Percentiles rank a stretch among this genome's conserved stretches.
phyloP scores from a whole-genome alignment of 2,329 filamentous ascomycete species.

The Cytospora piceicola region DNA sequence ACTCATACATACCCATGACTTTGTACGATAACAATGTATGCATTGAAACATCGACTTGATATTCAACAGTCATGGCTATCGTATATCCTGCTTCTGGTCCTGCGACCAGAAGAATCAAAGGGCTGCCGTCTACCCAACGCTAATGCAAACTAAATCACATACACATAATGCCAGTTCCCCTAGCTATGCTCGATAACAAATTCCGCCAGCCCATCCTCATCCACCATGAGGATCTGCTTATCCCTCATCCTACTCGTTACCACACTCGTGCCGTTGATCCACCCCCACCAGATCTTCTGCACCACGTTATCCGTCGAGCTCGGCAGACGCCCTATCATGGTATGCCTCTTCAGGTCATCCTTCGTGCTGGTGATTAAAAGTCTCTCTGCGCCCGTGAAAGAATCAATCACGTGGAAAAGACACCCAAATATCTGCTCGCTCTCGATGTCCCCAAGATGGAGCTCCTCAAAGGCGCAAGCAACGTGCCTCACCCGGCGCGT shows the following conservation, averaged over 20 bases:
- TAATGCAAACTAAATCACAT: background rate
- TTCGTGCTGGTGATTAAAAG: slow-evolving; percentile 50
- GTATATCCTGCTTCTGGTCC: background rate
- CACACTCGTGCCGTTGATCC: slow-evolving; percentile 47
- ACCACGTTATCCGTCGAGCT: slow-evolving; percentile 45
- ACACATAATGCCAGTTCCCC: background rate
- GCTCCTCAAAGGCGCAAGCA: slow-evolving; percentile 49
- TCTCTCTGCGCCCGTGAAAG: slow-evolving; percentile 43
- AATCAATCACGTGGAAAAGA: slow-evolving; percentile 53
- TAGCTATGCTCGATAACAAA: slow-evolving; percentile 37
- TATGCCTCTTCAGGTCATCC: slow-evolving; percentile 34
- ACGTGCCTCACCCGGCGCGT: slow-evolving; percentile 48
- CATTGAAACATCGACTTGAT: slow-evolving; percentile 9
- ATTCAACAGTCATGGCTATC: slow-evolving; percentile 8
- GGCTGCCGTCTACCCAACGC: slow-evolving; percentile 8
- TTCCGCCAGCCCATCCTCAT: slow-evolving; percentile 46
- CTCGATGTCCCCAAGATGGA: slow-evolving; percentile 48
- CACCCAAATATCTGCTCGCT: slow-evolving; percentile 51
- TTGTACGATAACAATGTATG: slow-evolving; percentile 2
- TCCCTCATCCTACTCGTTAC: slow-evolving; percentile 46
- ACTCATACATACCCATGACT: slow-evolving; percentile 29
- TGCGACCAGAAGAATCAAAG: background rate
- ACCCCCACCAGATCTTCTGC: slow-evolving; percentile 54
- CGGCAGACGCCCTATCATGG: slow-evolving; percentile 36
- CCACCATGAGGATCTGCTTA: slow-evolving; percentile 49